phyloP scores from a whole-genome alignment of 2,329 filamentous ascomycete genomes.

The Phialophora chinensis region DNA sequence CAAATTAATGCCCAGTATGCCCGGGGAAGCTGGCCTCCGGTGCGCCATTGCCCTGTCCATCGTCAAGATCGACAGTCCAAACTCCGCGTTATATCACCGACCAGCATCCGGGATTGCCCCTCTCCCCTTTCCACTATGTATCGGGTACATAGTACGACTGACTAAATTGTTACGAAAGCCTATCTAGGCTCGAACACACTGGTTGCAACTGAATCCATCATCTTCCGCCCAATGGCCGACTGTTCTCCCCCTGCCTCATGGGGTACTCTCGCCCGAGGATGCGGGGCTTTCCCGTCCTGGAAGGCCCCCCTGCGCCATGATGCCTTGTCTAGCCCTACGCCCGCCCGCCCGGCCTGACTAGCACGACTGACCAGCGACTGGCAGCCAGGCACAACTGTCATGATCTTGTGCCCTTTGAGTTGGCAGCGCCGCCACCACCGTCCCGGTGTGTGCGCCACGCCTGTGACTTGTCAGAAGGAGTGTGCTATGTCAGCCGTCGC shows the following conservation, averaged over 20 bases:
- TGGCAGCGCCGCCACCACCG: background rate
- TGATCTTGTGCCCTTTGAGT: background rate
- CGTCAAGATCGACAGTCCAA: background rate
- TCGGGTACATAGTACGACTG: background rate
- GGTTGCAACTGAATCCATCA: background rate
- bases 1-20: background rate
- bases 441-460: background rate
- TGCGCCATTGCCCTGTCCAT: background rate
- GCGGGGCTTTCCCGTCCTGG: background rate
- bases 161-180: background rate
- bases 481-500: background rate
- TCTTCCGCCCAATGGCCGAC: background rate
- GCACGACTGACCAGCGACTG: background rate
- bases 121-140: too few relatives aligned
- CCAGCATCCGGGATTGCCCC: background rate
- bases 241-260: background rate
- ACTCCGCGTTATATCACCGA: background rate
- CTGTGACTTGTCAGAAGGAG: too few relatives aligned
- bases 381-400: background rate
- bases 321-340: background rate
- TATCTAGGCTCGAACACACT: background rate
- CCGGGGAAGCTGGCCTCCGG: background rate
- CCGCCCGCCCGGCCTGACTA: background rate
- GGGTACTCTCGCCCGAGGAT: background rate
- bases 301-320: background rate